phyloP scores from a whole-genome alignment of 768 basidiomycete species.

The Candolleomyces eurysporus region DNA sequence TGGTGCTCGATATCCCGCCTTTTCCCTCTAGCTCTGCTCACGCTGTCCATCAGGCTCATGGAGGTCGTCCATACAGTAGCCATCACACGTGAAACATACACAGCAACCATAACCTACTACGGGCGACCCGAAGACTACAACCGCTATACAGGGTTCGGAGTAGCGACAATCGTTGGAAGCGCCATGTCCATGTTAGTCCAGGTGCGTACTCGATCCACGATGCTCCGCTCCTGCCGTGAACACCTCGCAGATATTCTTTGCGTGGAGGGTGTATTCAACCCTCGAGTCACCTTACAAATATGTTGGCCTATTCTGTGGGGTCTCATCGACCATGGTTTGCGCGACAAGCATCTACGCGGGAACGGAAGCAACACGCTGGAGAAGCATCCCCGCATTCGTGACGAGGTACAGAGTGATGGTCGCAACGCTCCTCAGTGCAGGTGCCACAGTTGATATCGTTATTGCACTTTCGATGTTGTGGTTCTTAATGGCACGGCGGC shows the following conservation, averaged over 20 bases:
- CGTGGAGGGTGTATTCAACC: too few species aligned
- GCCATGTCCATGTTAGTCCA: constrained; percentile 8
- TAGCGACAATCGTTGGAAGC: constrained; percentile 5
- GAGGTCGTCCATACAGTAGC: constrained; percentile 11
- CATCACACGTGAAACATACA: constrained; percentile 8
- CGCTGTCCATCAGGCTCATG: background rate
- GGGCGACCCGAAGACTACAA: constrained; percentile 3
- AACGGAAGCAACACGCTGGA: background rate
- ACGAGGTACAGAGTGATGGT: background rate
- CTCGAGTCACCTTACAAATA: too few species aligned
- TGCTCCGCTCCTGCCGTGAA: too few species aligned
- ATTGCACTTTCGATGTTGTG: constrained; percentile 8
- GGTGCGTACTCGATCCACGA: background rate
- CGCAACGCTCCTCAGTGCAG: background rate
- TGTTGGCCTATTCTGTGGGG: too few species aligned
- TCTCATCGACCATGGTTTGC: background rate
- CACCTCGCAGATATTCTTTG: too few species aligned
- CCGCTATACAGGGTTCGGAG: constrained; percentile 1
- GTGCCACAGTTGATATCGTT: constrained; percentile 3
- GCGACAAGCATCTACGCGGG: background rate
- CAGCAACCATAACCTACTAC: constrained; percentile 2
- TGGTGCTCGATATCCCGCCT: too few species aligned
- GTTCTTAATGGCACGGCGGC: constrained; percentile 1
- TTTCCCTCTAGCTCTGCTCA: too few species aligned
- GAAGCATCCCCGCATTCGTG: background rate